Evolutionary conservation across 2,329 filamentous ascomycete genomes (phyloP).

Genomic region (Alternaria alternata): DNA sequence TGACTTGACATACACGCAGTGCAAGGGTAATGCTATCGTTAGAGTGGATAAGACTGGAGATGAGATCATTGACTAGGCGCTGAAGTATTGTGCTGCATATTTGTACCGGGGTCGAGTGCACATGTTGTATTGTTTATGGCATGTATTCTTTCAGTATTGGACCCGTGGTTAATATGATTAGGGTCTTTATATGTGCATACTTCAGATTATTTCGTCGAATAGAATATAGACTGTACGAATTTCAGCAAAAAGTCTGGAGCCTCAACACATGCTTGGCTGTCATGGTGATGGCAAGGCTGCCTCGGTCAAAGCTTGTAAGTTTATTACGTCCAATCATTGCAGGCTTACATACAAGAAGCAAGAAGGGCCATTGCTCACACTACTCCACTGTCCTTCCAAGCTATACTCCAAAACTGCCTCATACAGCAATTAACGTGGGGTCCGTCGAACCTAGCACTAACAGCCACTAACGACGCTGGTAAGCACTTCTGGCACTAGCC

Average conservation of each 20-base stretch:
- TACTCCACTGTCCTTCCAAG: background rate
- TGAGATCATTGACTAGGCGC: background rate
- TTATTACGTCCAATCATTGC: background rate
- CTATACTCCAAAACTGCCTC: background rate
- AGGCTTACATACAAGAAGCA: background rate
- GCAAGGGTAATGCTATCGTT: background rate
- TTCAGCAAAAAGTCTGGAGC: no score
- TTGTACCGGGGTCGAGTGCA: background rate
- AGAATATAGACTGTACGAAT: background rate
- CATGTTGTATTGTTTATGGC: background rate
- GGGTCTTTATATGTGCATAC: no score
- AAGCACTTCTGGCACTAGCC: slow-evolving; percentile 3
- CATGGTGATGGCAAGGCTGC: background rate
- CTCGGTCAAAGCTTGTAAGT: background rate
- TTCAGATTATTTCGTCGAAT: background rate
- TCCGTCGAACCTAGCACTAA: slow-evolving; percentile 6
- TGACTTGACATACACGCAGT: background rate
- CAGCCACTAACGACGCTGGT: slow-evolving; percentile 6
- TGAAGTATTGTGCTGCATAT: background rate
- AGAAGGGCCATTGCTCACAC: background rate
- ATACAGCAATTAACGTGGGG: slow-evolving; percentile 2
- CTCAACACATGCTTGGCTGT: background rate
- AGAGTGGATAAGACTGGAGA: background rate
- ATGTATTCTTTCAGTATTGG: background rate
- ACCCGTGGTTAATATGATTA: background rate